Conservation (phyloP, 345 rosid species). For the Passiflora organensis region DNA sequence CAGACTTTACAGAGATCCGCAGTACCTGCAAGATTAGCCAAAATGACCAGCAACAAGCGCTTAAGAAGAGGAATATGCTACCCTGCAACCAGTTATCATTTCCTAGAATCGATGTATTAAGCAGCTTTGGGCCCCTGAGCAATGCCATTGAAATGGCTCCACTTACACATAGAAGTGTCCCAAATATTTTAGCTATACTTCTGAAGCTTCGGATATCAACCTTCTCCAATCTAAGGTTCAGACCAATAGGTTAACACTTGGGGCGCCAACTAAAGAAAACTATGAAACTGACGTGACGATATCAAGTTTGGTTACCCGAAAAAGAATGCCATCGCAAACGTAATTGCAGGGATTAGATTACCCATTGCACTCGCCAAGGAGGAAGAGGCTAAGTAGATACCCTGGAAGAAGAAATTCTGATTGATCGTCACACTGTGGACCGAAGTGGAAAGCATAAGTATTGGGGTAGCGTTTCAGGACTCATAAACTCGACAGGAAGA, state of each 20-base stretch:
- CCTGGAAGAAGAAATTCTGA: conserved; percentile 37
- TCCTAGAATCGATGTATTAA: conserved; percentile 32
- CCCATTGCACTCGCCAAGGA: conserved; percentile 36
- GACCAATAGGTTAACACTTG: background rate
- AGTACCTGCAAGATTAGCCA: conserved; percentile 73
- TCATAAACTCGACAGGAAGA: background rate
- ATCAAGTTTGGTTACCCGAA: conserved; percentile 31
- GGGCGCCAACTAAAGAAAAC: background rate
- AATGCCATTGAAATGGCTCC: conserved; percentile 68
- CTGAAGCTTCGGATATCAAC: conserved; percentile 42
- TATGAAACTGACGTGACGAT: background rate
- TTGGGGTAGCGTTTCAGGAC: no score
- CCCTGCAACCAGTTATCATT: conserved; percentile 54
- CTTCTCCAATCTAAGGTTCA: conserved; percentile 51
- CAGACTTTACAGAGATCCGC: background rate
- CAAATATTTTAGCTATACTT: conserved; percentile 58
- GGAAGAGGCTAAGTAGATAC: conserved; percentile 39
- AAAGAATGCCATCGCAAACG: conserved; percentile 31
- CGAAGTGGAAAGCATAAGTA: background rate
- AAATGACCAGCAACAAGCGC: conserved; percentile 60
- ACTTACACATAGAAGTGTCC: conserved; percentile 51
- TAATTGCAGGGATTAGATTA: conserved; percentile 40
- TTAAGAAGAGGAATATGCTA: conserved; percentile 49
- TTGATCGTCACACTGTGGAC: conserved; percentile 30
- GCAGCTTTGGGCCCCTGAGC: conserved; percentile 64